Evolutionary conservation across 345 rosid species (phyloP).

Genomic region (Populus nigra): DNA sequence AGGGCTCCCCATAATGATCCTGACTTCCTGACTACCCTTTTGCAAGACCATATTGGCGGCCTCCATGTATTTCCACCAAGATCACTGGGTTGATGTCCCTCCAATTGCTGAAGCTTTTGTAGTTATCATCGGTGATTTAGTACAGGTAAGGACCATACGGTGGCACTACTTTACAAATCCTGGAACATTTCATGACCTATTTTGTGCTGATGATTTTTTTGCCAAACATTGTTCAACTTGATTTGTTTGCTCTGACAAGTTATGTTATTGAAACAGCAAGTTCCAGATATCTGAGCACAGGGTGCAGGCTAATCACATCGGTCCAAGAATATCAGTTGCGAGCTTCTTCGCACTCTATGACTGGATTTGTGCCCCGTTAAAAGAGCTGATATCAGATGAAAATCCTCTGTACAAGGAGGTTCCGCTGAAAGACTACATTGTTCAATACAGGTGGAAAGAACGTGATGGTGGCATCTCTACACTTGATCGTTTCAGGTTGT

Average conservation of each 20-base stretch:
- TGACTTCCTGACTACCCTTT: constrained; percentile 19
- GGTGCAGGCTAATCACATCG: constrained; percentile 19
- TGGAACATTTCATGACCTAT: no score
- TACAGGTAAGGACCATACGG: constrained; percentile 9
- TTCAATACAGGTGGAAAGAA: neutral
- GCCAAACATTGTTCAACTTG: no score
- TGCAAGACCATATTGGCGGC: constrained; percentile 15
- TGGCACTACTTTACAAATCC: no score
- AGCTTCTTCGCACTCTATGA: constrained; percentile 22
- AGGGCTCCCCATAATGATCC: constrained; percentile 10
- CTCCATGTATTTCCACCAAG: constrained; percentile 24
- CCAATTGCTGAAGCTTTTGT: neutral
- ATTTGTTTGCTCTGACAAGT: no score
- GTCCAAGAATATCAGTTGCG: constrained; percentile 27
- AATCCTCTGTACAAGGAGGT: constrained; percentile 21
- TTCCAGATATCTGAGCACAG: constrained; percentile 21
- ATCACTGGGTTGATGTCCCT: constrained; percentile 18
- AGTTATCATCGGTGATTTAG: constrained; percentile 21
- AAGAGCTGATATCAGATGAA: constrained; percentile 17
- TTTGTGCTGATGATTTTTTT: no score
- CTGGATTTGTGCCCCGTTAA: constrained; percentile 12
- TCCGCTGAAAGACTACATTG: neutral
- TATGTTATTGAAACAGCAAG: neutral
- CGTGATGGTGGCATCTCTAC: neutral
- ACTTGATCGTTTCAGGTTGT: neutral